Percentiles rank a stretch among this genome's conserved stretches.
Conservation (phyloP, 352 stramenopile genomes). For the Lagenidium giganteum region DNA sequence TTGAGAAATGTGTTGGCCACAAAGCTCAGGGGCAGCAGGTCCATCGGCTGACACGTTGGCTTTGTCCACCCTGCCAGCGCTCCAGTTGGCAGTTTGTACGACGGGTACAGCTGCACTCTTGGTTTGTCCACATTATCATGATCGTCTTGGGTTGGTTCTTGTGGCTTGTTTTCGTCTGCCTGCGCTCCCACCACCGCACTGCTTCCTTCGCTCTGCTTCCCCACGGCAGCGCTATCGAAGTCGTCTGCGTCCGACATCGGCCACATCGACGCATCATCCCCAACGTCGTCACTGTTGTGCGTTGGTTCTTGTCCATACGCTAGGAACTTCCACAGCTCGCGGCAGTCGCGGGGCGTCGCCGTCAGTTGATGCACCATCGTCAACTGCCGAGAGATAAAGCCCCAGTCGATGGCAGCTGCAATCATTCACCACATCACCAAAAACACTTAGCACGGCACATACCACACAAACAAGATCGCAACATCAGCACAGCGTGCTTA, state of each 20-base stretch:
- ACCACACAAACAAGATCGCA: background rate
- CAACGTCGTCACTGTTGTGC: background rate
- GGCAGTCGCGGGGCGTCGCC: constrained; percentile 33
- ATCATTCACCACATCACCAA: background rate
- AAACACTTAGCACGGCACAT: background rate
- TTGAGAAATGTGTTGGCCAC: constrained; percentile 55
- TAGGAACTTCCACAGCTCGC: constrained; percentile 70
- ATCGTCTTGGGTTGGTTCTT: background rate
- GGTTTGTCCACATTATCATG: background rate
- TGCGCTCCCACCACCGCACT: too few species aligned
- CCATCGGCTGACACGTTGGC: too few species aligned
- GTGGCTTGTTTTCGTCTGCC: background rate
- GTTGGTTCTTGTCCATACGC: constrained; percentile 35
- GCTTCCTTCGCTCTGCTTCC: too few species aligned
- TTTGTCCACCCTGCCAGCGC: constrained; percentile 30
- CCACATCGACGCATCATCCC: constrained; percentile 18
- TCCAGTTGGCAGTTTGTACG: constrained; percentile 34
- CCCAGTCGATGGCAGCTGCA: constrained; percentile 36
- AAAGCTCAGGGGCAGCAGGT: constrained; percentile 40
- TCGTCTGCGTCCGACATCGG: constrained; percentile 50
- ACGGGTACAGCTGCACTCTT: constrained; percentile 30
- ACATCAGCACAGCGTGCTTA: background rate
- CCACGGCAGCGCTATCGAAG: constrained; percentile 21
- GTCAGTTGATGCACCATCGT: constrained; percentile 26
- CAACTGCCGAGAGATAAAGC: constrained; percentile 32